Evolutionary conservation across 2,329 filamentous ascomycete genomes (phyloP).

Genomic region (Elsinoe perseae): DNA sequence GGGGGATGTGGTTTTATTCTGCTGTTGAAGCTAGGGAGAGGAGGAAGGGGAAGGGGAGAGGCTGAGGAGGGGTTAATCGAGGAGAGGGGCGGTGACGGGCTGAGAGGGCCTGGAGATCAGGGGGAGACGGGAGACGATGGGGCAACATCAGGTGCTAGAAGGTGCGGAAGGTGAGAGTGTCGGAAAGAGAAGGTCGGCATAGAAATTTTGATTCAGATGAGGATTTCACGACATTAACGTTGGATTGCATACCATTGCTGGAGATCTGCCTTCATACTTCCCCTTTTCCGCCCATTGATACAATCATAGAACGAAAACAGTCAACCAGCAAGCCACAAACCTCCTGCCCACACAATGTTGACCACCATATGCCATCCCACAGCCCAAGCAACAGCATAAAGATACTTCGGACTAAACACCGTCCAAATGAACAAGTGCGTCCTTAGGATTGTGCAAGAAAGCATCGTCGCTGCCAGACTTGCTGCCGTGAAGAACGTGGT

Average conservation of each 20-base stretch:
- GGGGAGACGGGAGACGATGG: too few relatives aligned
- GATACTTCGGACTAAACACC: conserved; percentile 92
- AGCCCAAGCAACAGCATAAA: conserved; percentile 87
- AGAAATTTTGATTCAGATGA: too few relatives aligned
- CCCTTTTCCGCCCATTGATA: too few relatives aligned
- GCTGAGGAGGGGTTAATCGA: conserved; percentile 13
- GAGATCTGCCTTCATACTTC: too few relatives aligned
- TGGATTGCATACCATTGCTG: too few relatives aligned
- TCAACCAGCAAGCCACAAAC: conserved; percentile 36
- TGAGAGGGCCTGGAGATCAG: conserved; percentile 2
- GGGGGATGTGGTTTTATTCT: conserved; percentile 27
- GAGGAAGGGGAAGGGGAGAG: not conserved
- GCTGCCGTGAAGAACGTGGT: conserved; percentile 63
- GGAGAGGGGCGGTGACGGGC: conserved; percentile 16
- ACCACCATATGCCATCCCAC: conserved; percentile 70
- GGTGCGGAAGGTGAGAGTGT: too few relatives aligned
- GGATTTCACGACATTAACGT: too few relatives aligned
- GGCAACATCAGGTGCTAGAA: too few relatives aligned
- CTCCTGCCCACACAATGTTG: conserved; percentile 56
- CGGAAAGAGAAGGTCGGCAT: too few relatives aligned
- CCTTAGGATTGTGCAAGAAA: conserved; percentile 71
- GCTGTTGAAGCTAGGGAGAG: conserved; percentile 5
- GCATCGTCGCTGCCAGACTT: conserved; percentile 70
- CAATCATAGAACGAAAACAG: too few relatives aligned
- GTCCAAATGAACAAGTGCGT: conserved; percentile 98